These are phyloP conservation scores for Lentinula guzmanii DNA, from an alignment of 768 basidiomycete genomes.

Conservation along the genomic window DNA sequence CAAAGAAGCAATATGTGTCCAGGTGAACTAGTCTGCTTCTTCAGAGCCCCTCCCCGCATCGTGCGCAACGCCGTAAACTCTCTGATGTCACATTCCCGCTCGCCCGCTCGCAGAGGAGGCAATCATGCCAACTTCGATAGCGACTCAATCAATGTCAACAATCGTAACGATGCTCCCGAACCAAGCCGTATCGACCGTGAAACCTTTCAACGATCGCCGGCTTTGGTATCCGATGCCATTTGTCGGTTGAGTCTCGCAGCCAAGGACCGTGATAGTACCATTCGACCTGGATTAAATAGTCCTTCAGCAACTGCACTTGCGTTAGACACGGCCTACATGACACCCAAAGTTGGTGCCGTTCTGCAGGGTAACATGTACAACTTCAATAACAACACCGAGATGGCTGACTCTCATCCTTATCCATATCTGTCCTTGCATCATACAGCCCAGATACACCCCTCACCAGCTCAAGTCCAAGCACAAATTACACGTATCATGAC, in stretches of 20 bases:
- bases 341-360: constrained; percentile 16
- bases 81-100: constrained; percentile 27
- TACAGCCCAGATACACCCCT: constrained; percentile 10
- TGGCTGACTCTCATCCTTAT: constrained; percentile 12
- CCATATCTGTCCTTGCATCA: background rate
- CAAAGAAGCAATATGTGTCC: constrained; percentile 1
- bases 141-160: constrained; percentile 13
- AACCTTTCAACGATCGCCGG: constrained; percentile 51
- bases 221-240: constrained; percentile 69
- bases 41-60: constrained; percentile 67
- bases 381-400: constrained; percentile 23
- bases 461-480: constrained; percentile 28
- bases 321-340: background rate
- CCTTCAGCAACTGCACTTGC: background rate
- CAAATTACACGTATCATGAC: constrained; percentile 75
- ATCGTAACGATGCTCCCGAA: background rate
- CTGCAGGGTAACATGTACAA: background rate
- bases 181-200: constrained; percentile 15
- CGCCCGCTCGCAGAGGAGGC: constrained; percentile 26
- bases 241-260: constrained; percentile 59
- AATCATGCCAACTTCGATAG: constrained; percentile 16
- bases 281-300: no score
- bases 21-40: constrained; percentile 89
- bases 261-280: constrained; percentile 33
- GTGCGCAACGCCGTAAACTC: constrained; percentile 53